These are phyloP conservation scores for Apiospora malaysiana DNA, from an alignment of 2,329 filamentous ascomycete species.

Conservation along the genomic window DNA sequence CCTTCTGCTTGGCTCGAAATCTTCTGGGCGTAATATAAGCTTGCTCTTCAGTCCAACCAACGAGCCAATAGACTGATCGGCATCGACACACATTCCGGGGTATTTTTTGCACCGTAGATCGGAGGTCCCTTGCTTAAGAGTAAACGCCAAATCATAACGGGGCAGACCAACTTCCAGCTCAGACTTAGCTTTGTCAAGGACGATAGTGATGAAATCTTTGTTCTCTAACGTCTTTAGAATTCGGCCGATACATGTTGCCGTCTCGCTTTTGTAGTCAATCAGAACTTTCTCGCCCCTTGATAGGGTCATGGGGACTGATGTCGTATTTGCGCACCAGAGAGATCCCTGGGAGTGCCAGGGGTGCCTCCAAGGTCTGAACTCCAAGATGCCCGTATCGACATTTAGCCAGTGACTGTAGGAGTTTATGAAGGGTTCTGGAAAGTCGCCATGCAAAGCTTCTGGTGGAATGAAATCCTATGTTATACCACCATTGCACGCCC, in stretches of 20 bases:
- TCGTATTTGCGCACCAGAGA: background rate
- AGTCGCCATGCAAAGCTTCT: background rate
- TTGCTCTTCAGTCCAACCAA: slow-evolving; percentile 56
- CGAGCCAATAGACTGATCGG: slow-evolving; percentile 50
- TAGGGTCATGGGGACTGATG: background rate
- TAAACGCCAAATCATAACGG: slow-evolving; percentile 49
- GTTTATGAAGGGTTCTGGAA: background rate
- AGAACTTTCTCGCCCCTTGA: background rate
- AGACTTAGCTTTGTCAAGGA: background rate
- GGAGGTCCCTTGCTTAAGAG: slow-evolving; percentile 34
- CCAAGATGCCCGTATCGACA: background rate
- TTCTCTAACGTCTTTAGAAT: background rate
- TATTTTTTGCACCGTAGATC: slow-evolving; percentile 54
- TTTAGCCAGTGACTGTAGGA: background rate
- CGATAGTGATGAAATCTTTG: background rate
- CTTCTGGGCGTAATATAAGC: slow-evolving; percentile 43
- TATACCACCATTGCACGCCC: background rate
- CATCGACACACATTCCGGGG: slow-evolving; percentile 55
- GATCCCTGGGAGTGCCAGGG: background rate
- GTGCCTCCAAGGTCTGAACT: background rate
- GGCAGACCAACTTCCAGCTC: background rate
- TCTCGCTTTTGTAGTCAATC: background rate
- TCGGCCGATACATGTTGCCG: background rate
- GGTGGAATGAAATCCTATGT: slow-evolving; percentile 1
- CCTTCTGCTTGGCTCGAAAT: background rate